Percentiles rank a stretch among this genome's conserved stretches.
phyloP scores from a whole-genome alignment of 2,329 filamentous ascomycete genomes.

The Phialocephala sp. region DNA sequence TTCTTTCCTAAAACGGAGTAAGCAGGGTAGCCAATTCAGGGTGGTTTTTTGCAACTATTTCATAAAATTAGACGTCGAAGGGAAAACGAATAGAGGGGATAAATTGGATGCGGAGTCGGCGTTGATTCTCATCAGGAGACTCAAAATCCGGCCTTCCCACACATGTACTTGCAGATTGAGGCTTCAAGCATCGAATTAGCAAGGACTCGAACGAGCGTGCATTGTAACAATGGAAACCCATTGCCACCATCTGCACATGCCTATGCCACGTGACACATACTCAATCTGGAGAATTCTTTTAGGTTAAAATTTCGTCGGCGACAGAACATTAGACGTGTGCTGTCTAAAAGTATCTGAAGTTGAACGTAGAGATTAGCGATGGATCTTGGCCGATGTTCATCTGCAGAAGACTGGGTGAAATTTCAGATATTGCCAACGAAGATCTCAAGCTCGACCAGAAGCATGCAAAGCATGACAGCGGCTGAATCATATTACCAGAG shows the following conservation, averaged over 20 bases:
- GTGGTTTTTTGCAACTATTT: neutral
- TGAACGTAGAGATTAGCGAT: neutral
- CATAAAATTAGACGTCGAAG: neutral
- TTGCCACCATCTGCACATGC: too few relatives aligned
- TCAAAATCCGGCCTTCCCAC: neutral
- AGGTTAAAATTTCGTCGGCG: too few relatives aligned
- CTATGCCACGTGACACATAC: too few relatives aligned
- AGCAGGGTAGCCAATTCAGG: neutral
- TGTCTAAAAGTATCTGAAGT: neutral
- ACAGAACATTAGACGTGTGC: too few relatives aligned
- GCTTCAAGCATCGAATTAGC: neutral
- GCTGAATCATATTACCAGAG: slow-evolving; percentile 61
- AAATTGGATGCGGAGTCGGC: neutral
- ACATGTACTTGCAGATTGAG: neutral
- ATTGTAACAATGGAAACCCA: too few relatives aligned
- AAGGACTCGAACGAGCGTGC: too few relatives aligned
- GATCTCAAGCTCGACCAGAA: slow-evolving; percentile 54
- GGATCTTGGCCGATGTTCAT: neutral
- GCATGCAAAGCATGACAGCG: slow-evolving; percentile 46
- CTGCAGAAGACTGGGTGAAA: neutral
- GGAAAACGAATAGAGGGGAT: neutral
- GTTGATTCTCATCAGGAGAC: neutral
- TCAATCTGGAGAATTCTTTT: too few relatives aligned
- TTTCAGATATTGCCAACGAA: slow-evolving; percentile 31
- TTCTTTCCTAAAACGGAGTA: slow-evolving; percentile 33